Evolutionary conservation across 768 basidiomycete genomes (phyloP), one percentile per base, ranked within the genome.

Genomic region (Boletus reticulatus): DNA sequence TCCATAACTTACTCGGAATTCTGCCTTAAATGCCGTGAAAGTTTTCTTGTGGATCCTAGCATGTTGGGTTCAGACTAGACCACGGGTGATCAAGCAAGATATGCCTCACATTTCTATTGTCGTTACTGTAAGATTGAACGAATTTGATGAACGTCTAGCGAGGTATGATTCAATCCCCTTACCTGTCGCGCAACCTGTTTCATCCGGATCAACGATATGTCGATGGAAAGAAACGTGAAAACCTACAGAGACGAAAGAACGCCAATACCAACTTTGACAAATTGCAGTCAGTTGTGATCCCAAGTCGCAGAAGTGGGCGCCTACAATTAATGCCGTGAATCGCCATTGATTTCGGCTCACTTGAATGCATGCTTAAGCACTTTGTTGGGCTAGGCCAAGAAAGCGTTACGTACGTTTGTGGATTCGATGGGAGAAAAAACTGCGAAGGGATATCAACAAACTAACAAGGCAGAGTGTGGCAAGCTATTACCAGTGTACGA

Each of bases 401-500:
- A n/a, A 4, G 20, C 32, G 11, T 2, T 36, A 37, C 58, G 60
- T 32, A 53, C 58, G 29, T 54, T 59, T 60, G 47, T 59, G 58
- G 16, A 59, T 59, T 36, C 58, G 58, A 41, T 41, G 58, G 3
- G 58, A 29, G 38, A 59, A 59, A 24, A 59, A 59, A 31, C 58
- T 59, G 16, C 11, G 32, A 6, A 3, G 24, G 1, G 1, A 4
- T 36, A 29, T 59, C 36, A 49, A n/a, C n/a, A 20, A 36, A 31
- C 38, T 3, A 42, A 27, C 29, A 16, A 4, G n/a, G 5, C 1
- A 1, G 17, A 22, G 6, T 37, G 7, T 5, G 13, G 1, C 10
- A 22, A 38, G 43, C 14, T n/a, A 31, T 16, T 45, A 81, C 79
- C 80, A 78, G 55, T 82, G 80, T 6, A 82, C 80, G 24, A 80